Base-by-base conservation (phyloP, 208 protist genomes). In the Tetramitus jugosus region DNA sequence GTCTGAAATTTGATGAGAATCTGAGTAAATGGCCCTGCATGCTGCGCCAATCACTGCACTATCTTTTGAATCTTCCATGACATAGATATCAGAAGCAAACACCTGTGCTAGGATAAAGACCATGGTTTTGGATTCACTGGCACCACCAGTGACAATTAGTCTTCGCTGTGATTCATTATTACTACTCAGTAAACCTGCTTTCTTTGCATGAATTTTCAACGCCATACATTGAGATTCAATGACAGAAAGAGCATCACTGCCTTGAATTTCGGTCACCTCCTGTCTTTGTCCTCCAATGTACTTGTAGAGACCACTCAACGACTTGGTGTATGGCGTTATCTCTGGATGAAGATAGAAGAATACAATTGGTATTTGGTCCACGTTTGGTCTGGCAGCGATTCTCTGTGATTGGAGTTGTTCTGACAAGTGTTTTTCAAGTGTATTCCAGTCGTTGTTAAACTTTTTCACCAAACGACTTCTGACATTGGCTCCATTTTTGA, bases 401-500 rank as follows among this genome's bases (percentile, higher is more conserved):
- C 3, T 33, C 26, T 72, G 43, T 26, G 6, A 2, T 23, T 3
- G 40, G 69, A 78, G n/a, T n/a, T n/a, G n/a, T 76, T 46, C 52
- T 8, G 1, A 1, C 1, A 81, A n/a, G 0, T 23, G 13, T 1
- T 35, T 42, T 17, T 81, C 79, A 42, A 81, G 80, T 49, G 2
- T 1, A 6, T 46, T 49, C 79, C 79, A 81, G 42, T 81, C 75
- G 0, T n/a, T n/a, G 13, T 65, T 46, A 42, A 4, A 68, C 29
- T 79, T n/a, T 46, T 62, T 26, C 0, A 79, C 61, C 20, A 81
- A 53, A 7, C 84, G 20, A 64, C 76, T 46, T 20, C 82, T 65
- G 0, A 74, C 75, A 1, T 85, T 60, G 31, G 76, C 82, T 39
- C 84, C 84, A 78, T 87, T 87, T 49, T 82, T 82, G 64, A 81